These are phyloP conservation scores for Aspergillus transmontanensis DNA, from an alignment of 2,329 filamentous ascomycete genomes.

Conservation along the genomic window DNA sequence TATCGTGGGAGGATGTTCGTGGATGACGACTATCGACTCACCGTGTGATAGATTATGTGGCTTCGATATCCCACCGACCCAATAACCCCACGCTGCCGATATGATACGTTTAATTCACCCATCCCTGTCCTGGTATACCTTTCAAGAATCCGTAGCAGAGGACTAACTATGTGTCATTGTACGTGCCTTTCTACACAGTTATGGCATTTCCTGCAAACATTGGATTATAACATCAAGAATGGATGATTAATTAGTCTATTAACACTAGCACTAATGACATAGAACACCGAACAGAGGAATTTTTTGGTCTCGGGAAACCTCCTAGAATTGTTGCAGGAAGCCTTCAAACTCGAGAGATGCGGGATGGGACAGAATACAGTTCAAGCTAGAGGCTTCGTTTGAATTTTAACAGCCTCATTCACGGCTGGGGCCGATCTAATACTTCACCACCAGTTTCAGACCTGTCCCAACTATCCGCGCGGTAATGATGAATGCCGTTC, in stretches of 20 bases:
- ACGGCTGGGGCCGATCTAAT: not conserved
- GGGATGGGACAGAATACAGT: no score
- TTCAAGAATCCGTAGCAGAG: not conserved
- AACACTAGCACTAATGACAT: not conserved
- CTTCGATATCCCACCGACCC: not conserved
- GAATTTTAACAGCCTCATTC: no score
- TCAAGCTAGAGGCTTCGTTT: no score
- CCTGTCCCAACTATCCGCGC: constrained; percentile 4
- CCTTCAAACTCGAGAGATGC: not conserved
- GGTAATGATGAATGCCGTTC: constrained; percentile 20
- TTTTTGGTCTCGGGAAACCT: fast-evolving
- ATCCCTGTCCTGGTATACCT: not conserved
- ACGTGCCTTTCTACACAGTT: not conserved
- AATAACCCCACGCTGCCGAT: not conserved
- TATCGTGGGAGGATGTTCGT: not conserved
- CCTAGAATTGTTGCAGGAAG: not conserved
- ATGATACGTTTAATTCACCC: not conserved
- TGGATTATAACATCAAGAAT: not conserved
- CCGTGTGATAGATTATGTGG: not conserved
- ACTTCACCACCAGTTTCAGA: constrained; percentile 1
- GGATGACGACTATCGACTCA: not conserved
- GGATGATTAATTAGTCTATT: not conserved
- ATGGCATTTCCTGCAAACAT: no score
- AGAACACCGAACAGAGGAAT: not conserved
- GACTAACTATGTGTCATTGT: no score